Percentiles rank a stretch among this genome's conserved stretches.
Conservation (phyloP, 2,329 filamentous ascomycete genomes). For the Leptodontidium sp. region DNA sequence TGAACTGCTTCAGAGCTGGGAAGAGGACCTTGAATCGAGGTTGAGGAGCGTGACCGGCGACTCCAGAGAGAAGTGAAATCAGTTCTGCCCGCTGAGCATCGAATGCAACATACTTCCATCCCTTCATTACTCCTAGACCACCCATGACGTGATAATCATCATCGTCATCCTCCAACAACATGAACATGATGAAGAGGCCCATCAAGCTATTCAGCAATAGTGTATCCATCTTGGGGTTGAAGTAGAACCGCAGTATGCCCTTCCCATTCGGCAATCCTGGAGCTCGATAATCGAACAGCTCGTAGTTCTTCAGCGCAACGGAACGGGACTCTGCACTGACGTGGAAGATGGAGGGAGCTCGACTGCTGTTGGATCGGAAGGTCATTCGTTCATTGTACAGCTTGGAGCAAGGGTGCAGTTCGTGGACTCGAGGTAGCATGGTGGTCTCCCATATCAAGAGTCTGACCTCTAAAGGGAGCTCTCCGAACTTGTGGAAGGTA, state of each 20-base stretch:
- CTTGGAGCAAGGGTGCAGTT: conserved; percentile 44
- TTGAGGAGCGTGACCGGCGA: conserved; percentile 38
- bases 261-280: conserved; percentile 34
- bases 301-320: conserved; percentile 40
- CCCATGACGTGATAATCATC: conserved; percentile 36
- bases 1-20: conserved; percentile 40
- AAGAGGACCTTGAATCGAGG: conserved; percentile 43
- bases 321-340: conserved; percentile 40
- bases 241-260: conserved; percentile 45
- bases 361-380: conserved; percentile 44
- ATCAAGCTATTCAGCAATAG: conserved; percentile 44
- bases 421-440: conserved; percentile 42
- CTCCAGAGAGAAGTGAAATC: conserved; percentile 42
- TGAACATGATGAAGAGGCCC: conserved; percentile 45
- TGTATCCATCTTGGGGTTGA: conserved; percentile 42
- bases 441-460: conserved; percentile 42
- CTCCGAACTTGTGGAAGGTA: conserved; percentile 37
- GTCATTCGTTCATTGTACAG: conserved; percentile 46
- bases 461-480: conserved; percentile 42
- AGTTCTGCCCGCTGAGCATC: conserved; percentile 45
- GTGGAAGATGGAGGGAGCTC: conserved; percentile 42
- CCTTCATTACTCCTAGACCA: conserved; percentile 40
- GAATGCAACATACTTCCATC: conserved; percentile 45
- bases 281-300: conserved; percentile 42
- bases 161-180: conserved; percentile 42